A percentile compares a stretch with the other conserved stretches of the same genome.
Conservation (phyloP, 306 rosid genomes). For the Herpetospermum pedunculosum region DNA sequence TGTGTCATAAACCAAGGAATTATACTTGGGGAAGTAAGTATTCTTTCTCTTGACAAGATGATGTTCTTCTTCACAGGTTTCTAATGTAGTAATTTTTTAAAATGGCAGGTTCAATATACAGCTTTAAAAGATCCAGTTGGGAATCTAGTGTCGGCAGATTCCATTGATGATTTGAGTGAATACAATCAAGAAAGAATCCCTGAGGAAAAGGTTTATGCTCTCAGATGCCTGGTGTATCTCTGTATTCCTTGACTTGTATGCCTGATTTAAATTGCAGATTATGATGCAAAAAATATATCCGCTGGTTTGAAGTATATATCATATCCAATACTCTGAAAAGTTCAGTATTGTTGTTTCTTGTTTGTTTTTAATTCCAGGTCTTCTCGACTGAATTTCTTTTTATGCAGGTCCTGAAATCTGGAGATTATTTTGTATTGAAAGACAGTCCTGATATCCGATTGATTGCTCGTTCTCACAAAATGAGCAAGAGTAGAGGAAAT, state of each 20-base stretch:
- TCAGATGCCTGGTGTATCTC: conserved; percentile 1
- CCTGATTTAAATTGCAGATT: background rate
- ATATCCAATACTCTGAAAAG: background rate
- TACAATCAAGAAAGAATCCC: conserved; percentile 46
- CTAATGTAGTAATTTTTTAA: conserved; percentile 22
- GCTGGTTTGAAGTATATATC: background rate
- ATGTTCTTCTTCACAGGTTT: conserved; percentile 7
- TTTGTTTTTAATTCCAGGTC: background rate
- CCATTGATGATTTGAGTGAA: conserved; percentile 35
- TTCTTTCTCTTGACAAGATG: conserved; percentile 13
- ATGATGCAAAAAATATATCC: background rate
- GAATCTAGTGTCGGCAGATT: conserved; percentile 59
- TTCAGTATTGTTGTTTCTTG: background rate
- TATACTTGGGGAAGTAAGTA: conserved; percentile 86
- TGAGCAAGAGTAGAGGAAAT: conserved; percentile 98
- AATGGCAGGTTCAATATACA: conserved; percentile 79
- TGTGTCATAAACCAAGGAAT: conserved; percentile 99
- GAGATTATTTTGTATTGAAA: conserved; percentile 76
- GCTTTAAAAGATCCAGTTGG: conserved; percentile 64
- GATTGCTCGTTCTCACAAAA: conserved; percentile 80
- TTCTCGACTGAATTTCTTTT: conserved; percentile 11
- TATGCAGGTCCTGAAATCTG: conserved; percentile 60
- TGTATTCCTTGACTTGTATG: background rate
- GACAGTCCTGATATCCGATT: conserved; percentile 62
- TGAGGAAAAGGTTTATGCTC: conserved; percentile 53